phyloP scores from a whole-genome alignment of 2,329 filamentous ascomycete species.

The Calonectria crousiana region DNA sequence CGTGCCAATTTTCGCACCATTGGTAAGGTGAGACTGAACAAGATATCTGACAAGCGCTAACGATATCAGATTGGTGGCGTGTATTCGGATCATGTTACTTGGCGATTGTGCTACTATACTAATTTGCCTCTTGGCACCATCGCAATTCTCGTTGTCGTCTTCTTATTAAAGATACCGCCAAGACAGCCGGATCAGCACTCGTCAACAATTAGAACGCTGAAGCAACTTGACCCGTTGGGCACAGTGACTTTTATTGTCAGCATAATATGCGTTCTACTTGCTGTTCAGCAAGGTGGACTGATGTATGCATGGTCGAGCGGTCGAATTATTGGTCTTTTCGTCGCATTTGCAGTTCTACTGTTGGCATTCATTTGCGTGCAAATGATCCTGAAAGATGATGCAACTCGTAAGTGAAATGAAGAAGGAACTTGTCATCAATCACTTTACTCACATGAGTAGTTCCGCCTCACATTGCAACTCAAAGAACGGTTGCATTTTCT shows the following conservation, averaged over 20 bases:
- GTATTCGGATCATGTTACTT: slow-evolving; percentile 46
- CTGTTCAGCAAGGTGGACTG: not conserved
- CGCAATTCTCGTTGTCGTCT: slow-evolving; percentile 45
- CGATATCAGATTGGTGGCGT: slow-evolving; percentile 43
- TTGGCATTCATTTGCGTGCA: slow-evolving; percentile 17
- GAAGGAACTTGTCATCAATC: not conserved
- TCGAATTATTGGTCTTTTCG: slow-evolving; percentile 24
- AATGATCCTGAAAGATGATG: slow-evolving; percentile 19
- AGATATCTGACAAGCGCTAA: not conserved
- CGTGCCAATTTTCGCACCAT: slow-evolving; percentile 46
- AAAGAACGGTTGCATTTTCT: slow-evolving; percentile 12
- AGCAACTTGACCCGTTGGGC: not conserved
- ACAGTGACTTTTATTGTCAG: not conserved
- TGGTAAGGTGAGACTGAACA: slow-evolving; percentile 13
- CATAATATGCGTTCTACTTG: not conserved
- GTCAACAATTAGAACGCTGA: not conserved
- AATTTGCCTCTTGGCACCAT: slow-evolving; percentile 45
- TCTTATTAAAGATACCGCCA: slow-evolving; percentile 47
- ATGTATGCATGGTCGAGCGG: not conserved
- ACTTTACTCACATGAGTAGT: not conserved
- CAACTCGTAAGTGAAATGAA: slow-evolving; percentile 11
- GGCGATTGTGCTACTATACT: slow-evolving; percentile 33
- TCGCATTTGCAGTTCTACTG: slow-evolving; percentile 16
- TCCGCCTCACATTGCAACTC: slow-evolving; percentile 12
- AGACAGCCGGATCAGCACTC: slow-evolving; percentile 35